Evolutionary conservation across 148 eudicot genomes (phyloP).

Genomic region (Amaranthus cruentus): DNA sequence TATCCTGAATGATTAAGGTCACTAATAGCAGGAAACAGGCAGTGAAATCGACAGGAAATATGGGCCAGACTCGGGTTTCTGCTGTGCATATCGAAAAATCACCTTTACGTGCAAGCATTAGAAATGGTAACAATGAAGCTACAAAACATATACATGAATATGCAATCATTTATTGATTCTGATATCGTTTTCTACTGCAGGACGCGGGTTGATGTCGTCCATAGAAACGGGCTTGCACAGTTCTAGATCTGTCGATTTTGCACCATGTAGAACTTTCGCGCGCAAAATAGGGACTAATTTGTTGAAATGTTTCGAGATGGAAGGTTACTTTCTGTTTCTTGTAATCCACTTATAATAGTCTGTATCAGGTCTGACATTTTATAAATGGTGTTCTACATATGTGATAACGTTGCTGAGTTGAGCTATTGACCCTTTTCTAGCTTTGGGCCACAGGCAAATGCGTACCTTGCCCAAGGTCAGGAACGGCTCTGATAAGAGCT

Average conservation of each 20-base stretch:
- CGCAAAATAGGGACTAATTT: slow-evolving; percentile 1
- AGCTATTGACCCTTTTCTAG: too few relatives aligned
- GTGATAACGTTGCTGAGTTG: too few relatives aligned
- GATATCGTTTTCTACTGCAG: slow-evolving; percentile 20
- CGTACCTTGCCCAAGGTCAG: too few relatives aligned
- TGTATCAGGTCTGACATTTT: too few relatives aligned
- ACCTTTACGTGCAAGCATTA: slow-evolving; percentile 12
- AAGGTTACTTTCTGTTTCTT: slow-evolving; percentile 8
- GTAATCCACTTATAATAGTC: neutral
- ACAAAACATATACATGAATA: slow-evolving; percentile 19
- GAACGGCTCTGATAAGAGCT: neutral
- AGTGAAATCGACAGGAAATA: slow-evolving; percentile 29
- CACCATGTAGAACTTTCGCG: slow-evolving; percentile 4
- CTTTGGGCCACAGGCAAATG: too few relatives aligned
- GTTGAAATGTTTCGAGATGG: slow-evolving; percentile 3
- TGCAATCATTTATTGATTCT: neutral
- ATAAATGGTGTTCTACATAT: too few relatives aligned
- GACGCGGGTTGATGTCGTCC: slow-evolving; percentile 13
- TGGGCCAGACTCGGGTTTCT: slow-evolving; percentile 18
- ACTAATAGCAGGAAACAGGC: slow-evolving; percentile 21
- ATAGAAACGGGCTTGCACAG: slow-evolving; percentile 21
- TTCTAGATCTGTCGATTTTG: slow-evolving; percentile 15
- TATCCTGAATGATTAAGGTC: slow-evolving; percentile 22
- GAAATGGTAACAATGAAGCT: slow-evolving; percentile 16
- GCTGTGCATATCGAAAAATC: slow-evolving; percentile 17